Percentiles rank a stretch among this genome's conserved stretches.
These are phyloP conservation scores for Cicer arietinum DNA, from an alignment of 306 rosid species.

Conservation along the genomic window DNA sequence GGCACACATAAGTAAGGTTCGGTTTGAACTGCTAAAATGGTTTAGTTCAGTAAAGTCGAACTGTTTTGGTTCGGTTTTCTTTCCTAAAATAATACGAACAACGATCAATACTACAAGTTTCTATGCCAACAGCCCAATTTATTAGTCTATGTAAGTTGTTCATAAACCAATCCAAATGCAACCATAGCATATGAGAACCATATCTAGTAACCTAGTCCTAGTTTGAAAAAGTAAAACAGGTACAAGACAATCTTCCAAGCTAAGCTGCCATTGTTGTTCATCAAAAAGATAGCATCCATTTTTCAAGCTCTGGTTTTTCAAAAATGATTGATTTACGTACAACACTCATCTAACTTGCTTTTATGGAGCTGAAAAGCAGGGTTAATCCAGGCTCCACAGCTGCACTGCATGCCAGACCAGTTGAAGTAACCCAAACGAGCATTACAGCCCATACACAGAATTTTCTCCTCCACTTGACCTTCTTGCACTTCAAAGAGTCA, in stretches of 20 bases:
- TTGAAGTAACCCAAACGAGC: constrained; percentile 87
- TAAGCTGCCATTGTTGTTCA: constrained; percentile 18
- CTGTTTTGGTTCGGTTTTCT: no score
- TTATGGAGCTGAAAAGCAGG: constrained; percentile 90
- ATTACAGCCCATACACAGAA: constrained; percentile 77
- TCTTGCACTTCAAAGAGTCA: constrained; percentile 66
- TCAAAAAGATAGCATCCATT: not conserved
- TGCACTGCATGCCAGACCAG: constrained; percentile 93
- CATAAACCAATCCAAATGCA: constrained; percentile 1
- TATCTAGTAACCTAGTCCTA: not conserved
- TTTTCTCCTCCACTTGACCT: constrained; percentile 78
- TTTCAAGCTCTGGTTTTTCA: constrained; percentile 32
- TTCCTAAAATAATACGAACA: no score
- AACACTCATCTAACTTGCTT: constrained; percentile 77
- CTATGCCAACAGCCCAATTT: not conserved
- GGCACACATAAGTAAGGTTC: no score
- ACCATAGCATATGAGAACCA: not conserved
- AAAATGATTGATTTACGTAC: constrained; percentile 31
- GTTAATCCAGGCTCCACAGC: constrained; percentile 88
- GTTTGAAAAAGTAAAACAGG: not conserved
- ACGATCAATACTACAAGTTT: not conserved
- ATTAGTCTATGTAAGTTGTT: not conserved
- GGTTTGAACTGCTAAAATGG: no score
- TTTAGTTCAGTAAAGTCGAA: no score
- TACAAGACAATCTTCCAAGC: constrained; percentile 25